Evolutionary conservation across 768 basidiomycete species (phyloP), one percentile per base, ranked within the genome.

Genomic region (Guyanaporus albipodus): DNA sequence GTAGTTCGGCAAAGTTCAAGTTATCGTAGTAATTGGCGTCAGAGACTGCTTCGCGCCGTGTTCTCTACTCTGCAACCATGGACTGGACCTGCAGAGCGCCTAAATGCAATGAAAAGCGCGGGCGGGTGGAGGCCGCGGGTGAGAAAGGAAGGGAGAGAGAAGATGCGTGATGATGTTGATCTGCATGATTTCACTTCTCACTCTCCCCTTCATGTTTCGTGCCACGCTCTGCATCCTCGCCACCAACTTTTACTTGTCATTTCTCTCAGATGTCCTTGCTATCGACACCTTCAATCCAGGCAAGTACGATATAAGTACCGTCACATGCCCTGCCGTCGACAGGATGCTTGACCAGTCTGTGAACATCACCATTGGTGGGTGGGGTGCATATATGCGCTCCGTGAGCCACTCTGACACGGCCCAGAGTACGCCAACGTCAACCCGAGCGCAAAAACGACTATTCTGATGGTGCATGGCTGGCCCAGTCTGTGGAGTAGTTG

Each of bases 391-490:
- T 44, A 57, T 60, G 46, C 46, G 42, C 34, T 4, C 3, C 8
- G 2, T 3, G 11, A 27, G 3, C 9, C 8, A n/a, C 8, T 36
- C 5, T 24, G 35, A 29, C 18, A 28, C 38, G 24, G 6, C 8
- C 22, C 50, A 84, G 85, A 75, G 50, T 88, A 87, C 57, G 74
- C 80, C 19, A 75, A 47, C 22, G 57, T 87, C 48, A 85, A 87
- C 50, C 72, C 80, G 9, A 51, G 47, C 0, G 77, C 77, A 4
- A 62, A 73, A 22, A 70, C 64, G 12, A 77, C 80, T 0, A 64
- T 88, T 3, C 38, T 89, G 24, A 74, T 89, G 73, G 79, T 88
- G 0, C 87, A 89, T 55, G 87, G 87, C 4, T 89, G 87, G 87
- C 87, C 87, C 1, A 75, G 80, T 52, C 61, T 87, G 4, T 89